phyloP scores from a whole-genome alignment of 805 yeast genomes.

The Candida ascalaphidarum region DNA sequence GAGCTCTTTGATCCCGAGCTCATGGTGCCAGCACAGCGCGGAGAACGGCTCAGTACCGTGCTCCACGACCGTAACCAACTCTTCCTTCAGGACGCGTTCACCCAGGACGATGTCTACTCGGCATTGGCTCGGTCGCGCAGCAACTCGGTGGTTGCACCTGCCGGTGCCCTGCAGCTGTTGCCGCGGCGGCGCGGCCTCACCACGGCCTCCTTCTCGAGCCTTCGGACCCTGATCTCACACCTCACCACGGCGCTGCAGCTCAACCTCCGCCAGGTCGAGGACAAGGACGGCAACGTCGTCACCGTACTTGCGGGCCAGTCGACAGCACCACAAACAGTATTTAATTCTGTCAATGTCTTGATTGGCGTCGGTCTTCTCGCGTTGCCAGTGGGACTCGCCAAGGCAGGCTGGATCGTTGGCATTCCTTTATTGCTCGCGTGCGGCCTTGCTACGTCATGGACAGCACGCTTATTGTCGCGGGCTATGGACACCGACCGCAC shows the following conservation, averaged over 20 bases:
- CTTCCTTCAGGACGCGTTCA: conserved; percentile 15
- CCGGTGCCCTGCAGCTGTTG: no score
- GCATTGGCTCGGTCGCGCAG: conserved; percentile 21
- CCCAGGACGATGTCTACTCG: conserved; percentile 26
- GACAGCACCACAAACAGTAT: conserved; percentile 62
- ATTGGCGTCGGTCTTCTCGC: conserved; percentile 66
- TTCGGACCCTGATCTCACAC: conserved; percentile 25
- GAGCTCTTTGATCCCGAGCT: conserved; percentile 63
- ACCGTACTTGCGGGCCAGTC: conserved; percentile 77
- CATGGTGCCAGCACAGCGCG: conserved; percentile 55
- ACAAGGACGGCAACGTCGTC: conserved; percentile 57
- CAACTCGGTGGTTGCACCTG: conserved; percentile 10
- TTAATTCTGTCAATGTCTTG: conserved; percentile 57
- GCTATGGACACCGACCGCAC: conserved; percentile 19
- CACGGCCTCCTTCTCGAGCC: conserved; percentile 36
- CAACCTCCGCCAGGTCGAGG: conserved; percentile 56
- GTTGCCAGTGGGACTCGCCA: conserved; percentile 53
- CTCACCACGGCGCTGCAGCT: conserved; percentile 41
- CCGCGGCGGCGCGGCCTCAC: conserved; percentile 15
- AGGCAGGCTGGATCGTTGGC: conserved; percentile 65
- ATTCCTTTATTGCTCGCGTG: conserved; percentile 46
- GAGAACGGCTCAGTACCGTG: conserved; percentile 57
- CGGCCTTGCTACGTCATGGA: conserved; percentile 64
- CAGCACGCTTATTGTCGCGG: conserved; percentile 52
- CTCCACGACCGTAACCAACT: conserved; percentile 26